Evolutionary conservation across 345 rosid genomes (phyloP).

Genomic region (Excoecaria agallocha): DNA sequence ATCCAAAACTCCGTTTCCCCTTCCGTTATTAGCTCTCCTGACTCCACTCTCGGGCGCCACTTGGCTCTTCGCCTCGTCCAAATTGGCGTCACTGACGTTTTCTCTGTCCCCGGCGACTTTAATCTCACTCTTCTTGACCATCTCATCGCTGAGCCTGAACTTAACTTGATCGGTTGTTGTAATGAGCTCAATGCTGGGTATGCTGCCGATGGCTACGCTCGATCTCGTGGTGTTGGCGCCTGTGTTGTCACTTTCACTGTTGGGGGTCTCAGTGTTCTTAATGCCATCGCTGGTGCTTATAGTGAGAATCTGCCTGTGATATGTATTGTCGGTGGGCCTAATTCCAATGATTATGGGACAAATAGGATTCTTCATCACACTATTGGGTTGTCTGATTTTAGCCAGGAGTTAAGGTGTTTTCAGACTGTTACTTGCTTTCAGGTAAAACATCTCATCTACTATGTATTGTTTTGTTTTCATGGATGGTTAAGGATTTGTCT

Average conservation of each 20-base stretch:
- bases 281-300: constrained; percentile 79
- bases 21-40: constrained; percentile 29
- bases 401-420: constrained; percentile 69
- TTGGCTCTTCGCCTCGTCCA: constrained; percentile 64
- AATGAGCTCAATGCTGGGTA: constrained; percentile 86
- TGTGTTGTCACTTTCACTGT: constrained; percentile 84
- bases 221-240: constrained; percentile 75
- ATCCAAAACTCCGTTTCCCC: constrained; percentile 34
- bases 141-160: constrained; percentile 68
- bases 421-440: constrained; percentile 71
- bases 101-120: constrained; percentile 77
- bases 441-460: constrained; percentile 26
- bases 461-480: background rate
- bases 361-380: constrained; percentile 78
- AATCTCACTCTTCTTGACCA: constrained; percentile 77
- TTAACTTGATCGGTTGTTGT: constrained; percentile 65
- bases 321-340: constrained; percentile 85
- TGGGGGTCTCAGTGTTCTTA: constrained; percentile 72
- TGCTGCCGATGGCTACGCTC: constrained; percentile 76
- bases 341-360: constrained; percentile 81
- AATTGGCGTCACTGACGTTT: constrained; percentile 49
- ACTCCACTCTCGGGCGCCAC: constrained; percentile 63
- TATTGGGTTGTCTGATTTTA: constrained; percentile 70
- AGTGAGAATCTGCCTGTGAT: constrained; percentile 76
- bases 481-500: background rate